Percentiles rank a stretch among this genome's conserved stretches.
Conservation (phyloP, 2,329 filamentous ascomycete genomes). For the Colletotrichum sojae region DNA sequence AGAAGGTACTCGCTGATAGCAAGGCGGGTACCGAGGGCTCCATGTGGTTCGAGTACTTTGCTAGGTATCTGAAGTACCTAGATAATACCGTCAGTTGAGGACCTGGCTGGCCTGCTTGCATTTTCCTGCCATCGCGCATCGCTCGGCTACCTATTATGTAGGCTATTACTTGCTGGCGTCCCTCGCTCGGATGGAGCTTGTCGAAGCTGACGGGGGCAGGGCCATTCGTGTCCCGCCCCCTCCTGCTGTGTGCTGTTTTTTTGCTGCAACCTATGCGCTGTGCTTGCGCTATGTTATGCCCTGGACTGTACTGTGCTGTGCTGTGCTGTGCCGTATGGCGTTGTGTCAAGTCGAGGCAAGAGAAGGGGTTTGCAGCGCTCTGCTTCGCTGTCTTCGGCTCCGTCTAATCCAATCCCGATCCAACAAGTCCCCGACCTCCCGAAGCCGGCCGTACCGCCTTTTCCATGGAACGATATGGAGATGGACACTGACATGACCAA, state of each 20-base stretch:
- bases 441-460: not conserved
- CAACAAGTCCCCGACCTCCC: not conserved
- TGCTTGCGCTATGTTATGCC: not conserved
- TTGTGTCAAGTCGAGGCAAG: slow-evolving; percentile 2
- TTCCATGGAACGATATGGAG: slow-evolving; percentile 8
- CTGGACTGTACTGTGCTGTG: not conserved
- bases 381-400: slow-evolving; percentile 26
- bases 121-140: too few species aligned
- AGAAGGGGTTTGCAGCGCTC: slow-evolving; percentile 17
- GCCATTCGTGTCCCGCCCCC: not conserved
- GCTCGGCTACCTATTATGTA: too few species aligned
- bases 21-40: too few species aligned
- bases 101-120: too few species aligned
- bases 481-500: not conserved
- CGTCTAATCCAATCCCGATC: slow-evolving; percentile 3
- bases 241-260: slow-evolving; percentile 6
- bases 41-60: too few species aligned
- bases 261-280: not conserved
- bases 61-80: too few species aligned
- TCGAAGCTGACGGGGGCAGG: too few species aligned
- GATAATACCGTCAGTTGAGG: too few species aligned
- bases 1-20: too few species aligned
- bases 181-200: too few species aligned
- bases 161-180: too few species aligned
- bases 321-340: slow-evolving; percentile 6